Conservation (phyloP, 2,329 filamentous ascomycete genomes). For the Pezicula rhizophila region DNA sequence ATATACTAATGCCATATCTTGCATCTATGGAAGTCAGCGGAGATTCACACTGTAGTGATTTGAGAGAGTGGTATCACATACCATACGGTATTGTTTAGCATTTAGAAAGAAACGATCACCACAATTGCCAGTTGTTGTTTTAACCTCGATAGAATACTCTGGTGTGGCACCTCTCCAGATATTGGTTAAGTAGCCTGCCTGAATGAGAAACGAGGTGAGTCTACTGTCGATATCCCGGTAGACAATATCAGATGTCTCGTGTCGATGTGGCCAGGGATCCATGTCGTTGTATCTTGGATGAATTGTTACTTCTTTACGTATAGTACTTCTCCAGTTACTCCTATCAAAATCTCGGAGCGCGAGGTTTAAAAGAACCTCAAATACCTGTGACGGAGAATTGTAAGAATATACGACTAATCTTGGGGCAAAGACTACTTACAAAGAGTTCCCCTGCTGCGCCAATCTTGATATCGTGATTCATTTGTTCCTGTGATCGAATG, state of each 20-base stretch:
- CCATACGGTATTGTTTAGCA: slow-evolving; percentile 35
- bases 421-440: slow-evolving; percentile 13
- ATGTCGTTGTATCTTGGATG: slow-evolving; percentile 36
- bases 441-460: slow-evolving; percentile 25
- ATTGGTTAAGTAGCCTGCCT: slow-evolving; percentile 27
- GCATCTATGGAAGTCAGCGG: too few species aligned
- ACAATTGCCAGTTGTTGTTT: slow-evolving; percentile 35
- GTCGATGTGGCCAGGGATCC: slow-evolving; percentile 29
- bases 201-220: slow-evolving; percentile 30
- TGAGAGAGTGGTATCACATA: slow-evolving; percentile 19
- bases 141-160: slow-evolving; percentile 45
- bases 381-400: slow-evolving; percentile 29
- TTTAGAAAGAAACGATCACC: slow-evolving; percentile 41
- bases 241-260: slow-evolving; percentile 41
- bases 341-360: slow-evolving; percentile 30
- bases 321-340: slow-evolving; percentile 42
- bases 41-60: too few species aligned
- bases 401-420: not conserved
- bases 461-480: slow-evolving; percentile 21
- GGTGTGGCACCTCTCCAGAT: slow-evolving; percentile 26
- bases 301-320: slow-evolving; percentile 32
- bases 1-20: too few species aligned
- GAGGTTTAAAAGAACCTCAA: slow-evolving; percentile 32
- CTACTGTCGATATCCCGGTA: slow-evolving; percentile 33
- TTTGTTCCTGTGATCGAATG: slow-evolving; percentile 10